A percentile compares a stretch with the other conserved stretches of the same genome.
phyloP scores from a whole-genome alignment of 768 basidiomycete genomes.

The Cystoderma amianthinum region DNA sequence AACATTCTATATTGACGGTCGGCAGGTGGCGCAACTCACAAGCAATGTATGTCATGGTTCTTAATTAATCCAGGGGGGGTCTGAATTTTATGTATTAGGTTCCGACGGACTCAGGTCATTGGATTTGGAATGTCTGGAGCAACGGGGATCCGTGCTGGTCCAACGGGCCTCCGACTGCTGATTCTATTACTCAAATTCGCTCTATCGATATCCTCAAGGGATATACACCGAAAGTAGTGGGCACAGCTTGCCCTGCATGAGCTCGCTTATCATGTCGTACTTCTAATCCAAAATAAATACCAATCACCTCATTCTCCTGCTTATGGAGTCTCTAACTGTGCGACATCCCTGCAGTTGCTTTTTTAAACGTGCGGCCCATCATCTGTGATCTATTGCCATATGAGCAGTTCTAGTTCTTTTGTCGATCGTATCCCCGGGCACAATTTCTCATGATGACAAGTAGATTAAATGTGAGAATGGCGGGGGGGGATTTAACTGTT shows the following conservation, averaged over 20 bases:
- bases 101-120: conserved; percentile 18
- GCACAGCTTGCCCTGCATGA: conserved; percentile 12
- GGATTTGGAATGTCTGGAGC: conserved; percentile 30
- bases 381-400: too few species aligned
- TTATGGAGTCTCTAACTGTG: too few species aligned
- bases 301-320: too few species aligned
- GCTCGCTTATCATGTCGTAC: too few species aligned
- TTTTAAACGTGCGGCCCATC: too few species aligned
- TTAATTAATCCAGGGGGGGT: not conserved
- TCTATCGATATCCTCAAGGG: conserved; percentile 28
- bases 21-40: conserved; percentile 20
- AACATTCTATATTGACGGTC: conserved; percentile 25
- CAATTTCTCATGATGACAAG: too few species aligned
- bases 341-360: too few species aligned
- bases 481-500: too few species aligned
- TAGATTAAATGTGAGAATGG: too few species aligned
- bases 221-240: conserved; percentile 16
- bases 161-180: conserved; percentile 23
- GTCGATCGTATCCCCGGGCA: too few species aligned
- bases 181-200: conserved; percentile 25
- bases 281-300: too few species aligned
- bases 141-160: conserved; percentile 27
- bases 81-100: conserved; percentile 11
- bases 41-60: conserved; percentile 15
- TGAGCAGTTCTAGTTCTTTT: too few species aligned